These are phyloP conservation scores for Abelmoschus esculentus DNA, from an alignment of 345 rosid species.

Conservation along the genomic window DNA sequence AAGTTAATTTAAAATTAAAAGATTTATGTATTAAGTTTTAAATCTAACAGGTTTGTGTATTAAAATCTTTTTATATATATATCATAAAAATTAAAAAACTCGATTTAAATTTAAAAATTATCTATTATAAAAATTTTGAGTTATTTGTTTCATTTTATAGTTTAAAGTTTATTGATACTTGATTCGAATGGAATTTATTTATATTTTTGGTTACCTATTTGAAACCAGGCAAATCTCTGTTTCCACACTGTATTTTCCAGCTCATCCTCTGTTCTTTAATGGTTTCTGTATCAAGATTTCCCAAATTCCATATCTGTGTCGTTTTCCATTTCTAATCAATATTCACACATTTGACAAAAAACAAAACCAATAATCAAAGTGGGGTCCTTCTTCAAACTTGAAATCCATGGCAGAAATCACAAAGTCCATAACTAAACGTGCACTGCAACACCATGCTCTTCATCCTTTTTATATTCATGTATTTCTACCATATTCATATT, in stretches of 20 bases:
- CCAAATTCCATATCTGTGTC: neutral
- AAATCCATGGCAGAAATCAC: neutral
- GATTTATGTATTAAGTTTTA: too few relatives aligned
- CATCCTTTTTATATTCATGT: neutral
- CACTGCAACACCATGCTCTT: conserved; percentile 18
- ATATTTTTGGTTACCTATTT: too few relatives aligned
- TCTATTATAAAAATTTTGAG: too few relatives aligned
- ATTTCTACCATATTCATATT: neutral
- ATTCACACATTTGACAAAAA: too few relatives aligned
- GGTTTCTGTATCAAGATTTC: neutral
- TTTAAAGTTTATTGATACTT: too few relatives aligned
- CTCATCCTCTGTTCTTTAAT: conserved; percentile 12
- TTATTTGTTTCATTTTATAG: too few relatives aligned
- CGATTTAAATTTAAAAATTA: too few relatives aligned
- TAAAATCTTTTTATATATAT: too few relatives aligned
- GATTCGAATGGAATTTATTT: too few relatives aligned
- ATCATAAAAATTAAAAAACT: too few relatives aligned
- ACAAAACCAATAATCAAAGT: neutral
- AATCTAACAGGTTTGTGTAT: too few relatives aligned
- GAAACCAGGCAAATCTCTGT: neutral
- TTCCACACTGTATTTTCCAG: conserved; percentile 26
- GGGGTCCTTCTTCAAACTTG: conserved; percentile 18
- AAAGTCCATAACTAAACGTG: conserved; percentile 33
- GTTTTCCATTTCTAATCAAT: neutral
- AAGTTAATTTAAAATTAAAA: too few relatives aligned